Evolutionary conservation across 2,329 filamentous ascomycete species (phyloP), one percentile per base, ranked within the genome.

Genomic region (Fusarium papillatum): DNA sequence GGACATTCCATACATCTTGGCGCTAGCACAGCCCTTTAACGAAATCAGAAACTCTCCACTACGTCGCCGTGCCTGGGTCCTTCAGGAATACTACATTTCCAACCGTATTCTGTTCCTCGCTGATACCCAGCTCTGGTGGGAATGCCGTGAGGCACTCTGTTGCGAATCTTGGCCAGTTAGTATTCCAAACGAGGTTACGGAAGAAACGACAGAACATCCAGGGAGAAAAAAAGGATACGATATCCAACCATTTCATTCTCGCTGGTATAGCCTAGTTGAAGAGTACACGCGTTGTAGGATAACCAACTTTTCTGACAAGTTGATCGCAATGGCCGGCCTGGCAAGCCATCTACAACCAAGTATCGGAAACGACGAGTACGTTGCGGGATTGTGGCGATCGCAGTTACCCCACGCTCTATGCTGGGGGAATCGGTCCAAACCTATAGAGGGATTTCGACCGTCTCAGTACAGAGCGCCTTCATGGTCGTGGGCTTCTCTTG

Each of bases 401-500:
- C 24, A 36, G 26, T 24, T 65, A 8, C 67, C 67, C 2, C 17
- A 26, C 8, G 26, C 24, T 43, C 29, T 69, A 7, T 59, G 16
- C 36, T 69, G 61, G 61, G 46, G 29, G 17, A 3, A 31, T n/a
- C 3, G 17, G 5, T 1, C 3, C 16, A 50, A 3, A 24, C 46
- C 22, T 4, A 13, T 36, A 11, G 41, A 57, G 10, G 57, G 24
- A 17, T 57, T 39, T n/a, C 31, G 67, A 14, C 61, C 67, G n/a
- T 16, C 34, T 41, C 34, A 50, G n/a, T 69, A 69, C 34, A 31
- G 48, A 24, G 67, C 67, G 24, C 67, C 61, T 11, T 69, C 67
- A 16, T 69, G 67, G 67, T 69, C 67, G 9, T 69, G 61, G 67
- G 60, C 60, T 59, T 65, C 67, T 7, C 24, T 65, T 6, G 67